Base-by-base conservation (phyloP, 805 yeast genomes). In the Jamesozyma jinghongensis region DNA sequence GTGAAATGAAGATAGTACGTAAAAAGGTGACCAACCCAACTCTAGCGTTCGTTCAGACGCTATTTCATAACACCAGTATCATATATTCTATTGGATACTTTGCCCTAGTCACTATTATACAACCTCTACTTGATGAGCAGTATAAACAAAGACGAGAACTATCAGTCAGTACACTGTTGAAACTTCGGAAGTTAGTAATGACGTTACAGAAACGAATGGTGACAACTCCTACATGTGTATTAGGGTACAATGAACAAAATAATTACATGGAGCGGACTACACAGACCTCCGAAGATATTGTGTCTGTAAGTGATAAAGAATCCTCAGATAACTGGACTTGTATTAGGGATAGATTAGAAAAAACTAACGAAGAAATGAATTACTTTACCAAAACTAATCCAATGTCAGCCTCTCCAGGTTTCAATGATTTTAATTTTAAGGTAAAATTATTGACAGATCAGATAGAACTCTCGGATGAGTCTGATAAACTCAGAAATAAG, bases 91-190 rank as follows among this genome's bases (percentile, higher is more conserved):
- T 55, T 3, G 20, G 37, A 3, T 61, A 53, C 38, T 32, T 55
- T 14, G 18, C 50, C 27, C 31, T 49, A 36, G 44, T 53, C 26
- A 27, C 40, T 12, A n/a, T 47, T n/a, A 36, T 74, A 11, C 65
- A 65, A 39, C 79, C 79, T 3, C 45, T 65, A 17, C 37, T 73
- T 5, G 59, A 61, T 13, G 39, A 58, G 4, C 67, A 65, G 20
- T 69, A 59, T 45, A 61, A 59, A 5, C 63, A 74, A 46, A 56
- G 79, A 34, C 38, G 51, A 2, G 65, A 63, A 3, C 55, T 67
- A 7, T 45, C 62, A 11, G 45, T 50, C 2, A 50, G 44, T 32
- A 62, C 60, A 1, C 54, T 67, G 12, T 22, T 49, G 3, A 52
- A 52, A 19, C 44, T 67, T 19, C 49, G 67, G 18, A 55, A 51